Conservation (phyloP, 495 filamentous ascomycete species). For the Cairneyella variabilis region DNA sequence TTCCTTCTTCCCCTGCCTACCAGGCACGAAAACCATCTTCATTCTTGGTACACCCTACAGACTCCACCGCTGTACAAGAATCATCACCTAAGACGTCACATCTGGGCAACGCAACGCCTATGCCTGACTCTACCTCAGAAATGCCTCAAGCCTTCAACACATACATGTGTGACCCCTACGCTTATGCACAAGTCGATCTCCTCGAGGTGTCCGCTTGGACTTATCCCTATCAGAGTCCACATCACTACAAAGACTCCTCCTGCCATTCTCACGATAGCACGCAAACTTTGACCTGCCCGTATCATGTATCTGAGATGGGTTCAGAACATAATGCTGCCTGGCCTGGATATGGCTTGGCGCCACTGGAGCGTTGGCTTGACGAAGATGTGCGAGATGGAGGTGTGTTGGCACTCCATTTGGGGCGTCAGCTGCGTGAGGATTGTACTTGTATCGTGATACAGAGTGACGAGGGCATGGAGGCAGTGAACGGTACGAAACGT, state of each 20-base stretch:
- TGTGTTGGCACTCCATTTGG: slow-evolving; percentile 2
- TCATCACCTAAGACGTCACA: not conserved
- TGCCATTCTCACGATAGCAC: not conserved
- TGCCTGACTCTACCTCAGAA: no score
- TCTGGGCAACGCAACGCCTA: not conserved
- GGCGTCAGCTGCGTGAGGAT: not conserved
- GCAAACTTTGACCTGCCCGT: slow-evolving; percentile 3
- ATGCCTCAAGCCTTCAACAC: not conserved
- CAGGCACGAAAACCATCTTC: not conserved
- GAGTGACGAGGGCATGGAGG: no score
- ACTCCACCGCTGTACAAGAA: slow-evolving; percentile 1
- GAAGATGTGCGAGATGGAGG: slow-evolving; percentile 2
- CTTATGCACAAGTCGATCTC: slow-evolving; percentile 2
- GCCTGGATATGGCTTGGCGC: slow-evolving; percentile 5
- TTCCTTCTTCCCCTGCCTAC: not conserved
- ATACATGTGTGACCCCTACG: not conserved
- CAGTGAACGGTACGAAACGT: no score
- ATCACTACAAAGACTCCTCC: not conserved
- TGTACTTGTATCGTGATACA: not conserved
- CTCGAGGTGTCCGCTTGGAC: slow-evolving; percentile 5
- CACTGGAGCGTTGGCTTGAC: slow-evolving; percentile 6
- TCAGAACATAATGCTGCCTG: not conserved
- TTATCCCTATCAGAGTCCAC: slow-evolving; percentile 2
- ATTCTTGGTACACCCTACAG: not conserved
- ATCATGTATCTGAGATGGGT: not conserved